Percentiles rank a stretch among this genome's conserved stretches.
Conservation (phyloP, 208 protist genomes). For the Porcisia hertigi region DNA sequence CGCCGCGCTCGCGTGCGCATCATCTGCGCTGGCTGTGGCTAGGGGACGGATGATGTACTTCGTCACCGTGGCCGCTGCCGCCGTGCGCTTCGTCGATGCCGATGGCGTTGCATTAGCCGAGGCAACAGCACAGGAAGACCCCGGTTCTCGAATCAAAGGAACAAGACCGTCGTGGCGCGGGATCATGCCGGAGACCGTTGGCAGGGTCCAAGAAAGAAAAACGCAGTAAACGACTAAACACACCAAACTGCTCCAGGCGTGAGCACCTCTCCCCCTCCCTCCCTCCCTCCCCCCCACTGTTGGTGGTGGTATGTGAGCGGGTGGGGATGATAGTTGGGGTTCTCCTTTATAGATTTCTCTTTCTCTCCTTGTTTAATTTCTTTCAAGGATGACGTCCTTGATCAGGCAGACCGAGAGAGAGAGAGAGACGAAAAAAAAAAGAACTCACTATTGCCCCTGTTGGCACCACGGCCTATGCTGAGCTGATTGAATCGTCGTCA, state of each 20-base stretch:
- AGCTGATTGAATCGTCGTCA: background rate
- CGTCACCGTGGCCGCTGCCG: background rate
- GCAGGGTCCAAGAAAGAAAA: background rate
- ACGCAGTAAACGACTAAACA: background rate
- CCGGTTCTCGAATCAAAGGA: constrained; percentile 24
- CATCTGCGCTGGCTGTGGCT: background rate
- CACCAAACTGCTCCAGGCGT: background rate
- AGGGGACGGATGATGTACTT: constrained; percentile 15
- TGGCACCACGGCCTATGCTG: too few species aligned
- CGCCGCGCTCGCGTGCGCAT: background rate
- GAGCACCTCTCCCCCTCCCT: background rate
- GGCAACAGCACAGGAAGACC: background rate
- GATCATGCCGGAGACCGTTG: constrained; percentile 17
- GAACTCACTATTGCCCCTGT: background rate
- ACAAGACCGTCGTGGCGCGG: constrained; percentile 36
- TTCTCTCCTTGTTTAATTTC: too few species aligned
- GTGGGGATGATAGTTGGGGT: too few species aligned
- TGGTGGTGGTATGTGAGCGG: too few species aligned
- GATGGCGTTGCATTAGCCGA: background rate
- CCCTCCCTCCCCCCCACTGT: too few species aligned
- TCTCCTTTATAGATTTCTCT: too few species aligned
- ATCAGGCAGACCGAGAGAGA: too few species aligned
- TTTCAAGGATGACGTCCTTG: too few species aligned
- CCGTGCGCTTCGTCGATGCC: background rate
- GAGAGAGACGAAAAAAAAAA: too few species aligned